phyloP scores from a whole-genome alignment of 1,139 yeast genomes.

The Candida albicans region DNA sequence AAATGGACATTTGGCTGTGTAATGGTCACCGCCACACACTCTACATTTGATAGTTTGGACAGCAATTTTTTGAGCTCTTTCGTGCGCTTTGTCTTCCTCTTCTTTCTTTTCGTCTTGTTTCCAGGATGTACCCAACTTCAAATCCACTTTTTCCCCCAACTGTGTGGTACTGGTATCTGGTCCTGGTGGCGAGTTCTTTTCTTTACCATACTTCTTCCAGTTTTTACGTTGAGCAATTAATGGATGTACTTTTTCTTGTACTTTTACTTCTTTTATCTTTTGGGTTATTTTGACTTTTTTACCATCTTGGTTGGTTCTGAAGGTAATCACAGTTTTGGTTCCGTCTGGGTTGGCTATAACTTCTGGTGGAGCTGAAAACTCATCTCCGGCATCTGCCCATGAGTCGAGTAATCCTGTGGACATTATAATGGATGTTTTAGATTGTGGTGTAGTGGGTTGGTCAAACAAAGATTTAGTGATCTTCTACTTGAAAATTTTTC shows the following conservation, averaged over 20 bases:
- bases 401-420: slow-evolving; percentile 44
- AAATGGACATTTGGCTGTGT: slow-evolving; percentile 94
- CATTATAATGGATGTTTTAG: slow-evolving; percentile 22
- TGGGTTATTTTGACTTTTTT: slow-evolving; percentile 87
- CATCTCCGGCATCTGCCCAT: slow-evolving; percentile 73
- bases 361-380: slow-evolving; percentile 68
- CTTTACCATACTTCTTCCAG: slow-evolving; percentile 84
- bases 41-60: slow-evolving; percentile 70
- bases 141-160: slow-evolving; percentile 77
- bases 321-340: slow-evolving; percentile 83
- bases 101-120: slow-evolving; percentile 59
- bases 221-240: slow-evolving; percentile 69
- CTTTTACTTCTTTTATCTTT: slow-evolving; percentile 72
- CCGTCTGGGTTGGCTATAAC: slow-evolving; percentile 81
- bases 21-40: slow-evolving; percentile 92
- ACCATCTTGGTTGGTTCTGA: slow-evolving; percentile 73
- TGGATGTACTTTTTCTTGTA: slow-evolving; percentile 80
- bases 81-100: slow-evolving; percentile 61
- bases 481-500: slow-evolving; percentile 5
- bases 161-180: slow-evolving; percentile 90
- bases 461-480: background rate
- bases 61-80: slow-evolving; percentile 47
- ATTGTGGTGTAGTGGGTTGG: background rate
- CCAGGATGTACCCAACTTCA: slow-evolving; percentile 71
- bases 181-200: slow-evolving; percentile 73